Evolutionary conservation across 371 early-diverging fungal species (phyloP), one percentile per base, ranked within the genome.

Genomic region (Thermomucor indicae-seudaticae): DNA sequence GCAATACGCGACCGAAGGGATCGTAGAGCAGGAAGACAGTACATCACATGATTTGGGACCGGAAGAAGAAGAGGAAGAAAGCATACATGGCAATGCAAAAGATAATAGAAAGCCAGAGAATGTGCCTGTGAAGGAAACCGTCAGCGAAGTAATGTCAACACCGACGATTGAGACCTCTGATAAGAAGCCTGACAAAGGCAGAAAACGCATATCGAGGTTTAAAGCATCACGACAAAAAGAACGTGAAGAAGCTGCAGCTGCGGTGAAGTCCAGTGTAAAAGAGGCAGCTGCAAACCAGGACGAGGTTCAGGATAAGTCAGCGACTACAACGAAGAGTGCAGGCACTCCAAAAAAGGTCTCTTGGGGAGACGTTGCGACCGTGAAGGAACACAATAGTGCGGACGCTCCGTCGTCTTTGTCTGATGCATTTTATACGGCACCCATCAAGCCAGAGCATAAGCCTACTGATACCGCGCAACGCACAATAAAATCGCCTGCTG

Each of bases 1-100:
- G 38, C 75, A 81, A 38, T 72, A 72, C 31, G 72, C 73, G 14
- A 66, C 66, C 22, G 71, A 72, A n/a, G 69, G 78, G 10, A 49
- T 63, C 16, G 78, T 79, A 1, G 80, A 79, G 11, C 71, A 80
- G 44, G 79, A 79, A 43, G 74, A 80, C 32, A 72, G 72, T 6
- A 78, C 84, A 12, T 61, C 72, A 20, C 72, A 81, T 25, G 78
- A 83, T 7, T 52, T 62, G 23, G 75, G 67, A 34, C 47, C 43
- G 4, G 49, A 54, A 3, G 78, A 79, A 42, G 64, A 73, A 29
- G 51, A 47, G 0, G 47, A 62, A 16, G 58, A 41, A 34, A n/a
- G n/a, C n/a, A n/a, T n/a, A n/a, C n/a, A n/a, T n/a, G n/a, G n/a
- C n/a, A n/a, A n/a, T n/a, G n/a, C n/a, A n/a, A 45, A 50, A 29